A percentile compares a stretch with the other conserved stretches of the same genome.
These are phyloP conservation scores for Cyberlindnera euphorbiiphila DNA, from an alignment of 805 yeast genomes.

Conservation along the genomic window DNA sequence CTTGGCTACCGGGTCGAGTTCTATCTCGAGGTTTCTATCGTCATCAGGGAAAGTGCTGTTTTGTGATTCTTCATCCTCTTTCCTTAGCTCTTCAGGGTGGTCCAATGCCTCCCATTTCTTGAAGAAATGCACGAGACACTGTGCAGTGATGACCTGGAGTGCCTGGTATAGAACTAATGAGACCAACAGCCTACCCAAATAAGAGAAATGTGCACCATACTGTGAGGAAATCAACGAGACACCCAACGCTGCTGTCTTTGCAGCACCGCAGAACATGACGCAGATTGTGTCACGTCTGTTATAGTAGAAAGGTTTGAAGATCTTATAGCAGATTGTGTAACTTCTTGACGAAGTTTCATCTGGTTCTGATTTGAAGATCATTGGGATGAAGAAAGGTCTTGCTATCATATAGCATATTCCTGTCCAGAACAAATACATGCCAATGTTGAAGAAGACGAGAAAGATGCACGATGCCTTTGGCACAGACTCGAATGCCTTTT, in stretches of 20 bases:
- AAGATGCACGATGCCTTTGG: conserved; percentile 67
- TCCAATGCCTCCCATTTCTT: conserved; percentile 53
- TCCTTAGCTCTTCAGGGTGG: conserved; percentile 15
- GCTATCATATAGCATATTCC: conserved; percentile 54
- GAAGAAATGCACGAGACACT: conserved; percentile 61
- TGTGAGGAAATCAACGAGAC: conserved; percentile 79
- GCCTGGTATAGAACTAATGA: conserved; percentile 85
- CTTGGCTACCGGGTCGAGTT: background rate
- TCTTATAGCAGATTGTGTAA: conserved; percentile 40
- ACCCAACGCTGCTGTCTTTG: conserved; percentile 90
- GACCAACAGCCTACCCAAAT: conserved; percentile 69
- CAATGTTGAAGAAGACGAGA: conserved; percentile 78
- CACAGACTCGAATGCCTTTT: conserved; percentile 69
- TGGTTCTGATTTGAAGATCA: conserved; percentile 45
- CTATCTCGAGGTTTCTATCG: background rate
- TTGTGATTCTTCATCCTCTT: conserved; percentile 20
- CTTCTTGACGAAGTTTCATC: conserved; percentile 37
- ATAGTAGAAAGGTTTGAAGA: conserved; percentile 63
- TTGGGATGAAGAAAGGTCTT: conserved; percentile 52
- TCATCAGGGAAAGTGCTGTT: conserved; percentile 7
- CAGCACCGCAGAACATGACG: conserved; percentile 85
- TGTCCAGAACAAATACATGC: conserved; percentile 75
- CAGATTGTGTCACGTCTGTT: conserved; percentile 69
- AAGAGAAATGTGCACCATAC: conserved; percentile 58
- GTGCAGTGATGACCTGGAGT: conserved; percentile 82